Percentiles rank a stretch among this genome's conserved stretches.
Evolutionary conservation across 2,329 filamentous ascomycete genomes (phyloP).

Genomic region (Aspergillus glaucus): DNA sequence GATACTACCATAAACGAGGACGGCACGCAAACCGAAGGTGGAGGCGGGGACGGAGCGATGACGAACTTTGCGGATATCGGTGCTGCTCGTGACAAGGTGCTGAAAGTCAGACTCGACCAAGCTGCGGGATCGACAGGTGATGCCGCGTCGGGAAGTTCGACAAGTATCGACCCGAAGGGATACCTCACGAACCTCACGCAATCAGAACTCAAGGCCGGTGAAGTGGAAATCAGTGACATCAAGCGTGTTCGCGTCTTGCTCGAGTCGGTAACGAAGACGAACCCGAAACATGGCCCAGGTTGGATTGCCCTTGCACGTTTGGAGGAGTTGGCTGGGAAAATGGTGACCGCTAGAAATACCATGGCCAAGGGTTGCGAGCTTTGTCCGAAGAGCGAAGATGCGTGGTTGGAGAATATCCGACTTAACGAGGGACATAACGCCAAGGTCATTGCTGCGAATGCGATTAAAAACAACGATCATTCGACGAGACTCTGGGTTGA

Average conservation of each 20-base stretch:
- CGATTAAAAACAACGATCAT: slow-evolving; percentile 82
- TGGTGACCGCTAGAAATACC: slow-evolving; percentile 78
- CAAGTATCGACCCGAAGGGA: slow-evolving; percentile 88
- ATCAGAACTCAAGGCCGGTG: slow-evolving; percentile 69
- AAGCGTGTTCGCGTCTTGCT: slow-evolving; percentile 85
- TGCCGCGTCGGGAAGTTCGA: slow-evolving; percentile 69
- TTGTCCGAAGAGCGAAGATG: slow-evolving; percentile 90
- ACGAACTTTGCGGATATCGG: slow-evolving; percentile 98
- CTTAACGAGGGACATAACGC: slow-evolving; percentile 89
- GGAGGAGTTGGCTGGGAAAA: slow-evolving; percentile 88
- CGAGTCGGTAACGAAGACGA: slow-evolving; percentile 96
- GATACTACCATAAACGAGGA: slow-evolving; percentile 86
- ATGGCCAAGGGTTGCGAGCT: slow-evolving; percentile 84
- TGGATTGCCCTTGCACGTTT: slow-evolving; percentile 93
- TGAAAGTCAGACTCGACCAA: slow-evolving; percentile 89
- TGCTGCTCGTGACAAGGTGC: slow-evolving; percentile 88
- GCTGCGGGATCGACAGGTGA: slow-evolving; percentile 68
- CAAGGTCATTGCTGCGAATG: slow-evolving; percentile 89
- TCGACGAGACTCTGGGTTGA: slow-evolving; percentile 91
- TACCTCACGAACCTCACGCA: slow-evolving; percentile 90
- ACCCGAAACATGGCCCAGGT: slow-evolving; percentile 86
- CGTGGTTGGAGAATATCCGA: slow-evolving; percentile 92
- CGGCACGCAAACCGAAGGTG: slow-evolving; percentile 49
- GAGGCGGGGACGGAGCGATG: slow-evolving; percentile 72
- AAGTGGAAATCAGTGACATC: slow-evolving; percentile 86